Conservation (phyloP, 345 rosid genomes). For the Acer negundo region DNA sequence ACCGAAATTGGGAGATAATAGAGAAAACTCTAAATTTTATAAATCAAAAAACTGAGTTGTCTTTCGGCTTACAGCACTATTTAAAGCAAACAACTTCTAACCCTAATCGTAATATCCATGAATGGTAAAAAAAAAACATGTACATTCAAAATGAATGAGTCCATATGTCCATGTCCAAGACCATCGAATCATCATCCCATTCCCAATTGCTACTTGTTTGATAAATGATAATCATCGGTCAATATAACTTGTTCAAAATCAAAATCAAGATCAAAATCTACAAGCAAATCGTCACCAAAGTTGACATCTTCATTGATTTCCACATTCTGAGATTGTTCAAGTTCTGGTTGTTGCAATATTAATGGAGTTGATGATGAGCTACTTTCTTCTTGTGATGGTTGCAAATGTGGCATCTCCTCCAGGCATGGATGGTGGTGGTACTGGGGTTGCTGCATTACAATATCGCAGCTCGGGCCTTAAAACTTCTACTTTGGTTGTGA, state of each 20-base stretch:
- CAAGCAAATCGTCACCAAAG: slow-evolving; percentile 3
- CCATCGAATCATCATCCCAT: slow-evolving; percentile 26
- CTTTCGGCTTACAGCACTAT: too few relatives aligned
- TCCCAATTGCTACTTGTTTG: slow-evolving; percentile 25
- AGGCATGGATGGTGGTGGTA: too few relatives aligned
- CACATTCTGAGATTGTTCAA: slow-evolving; percentile 1
- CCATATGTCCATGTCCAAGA: slow-evolving; percentile 32
- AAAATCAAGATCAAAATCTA: slow-evolving; percentile 26
- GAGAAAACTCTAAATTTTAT: too few relatives aligned
- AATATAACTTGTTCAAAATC: slow-evolving; percentile 26
- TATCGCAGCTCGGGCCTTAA: neutral
- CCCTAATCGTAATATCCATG: too few relatives aligned
- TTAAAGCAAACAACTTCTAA: too few relatives aligned
- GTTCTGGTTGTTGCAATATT: neutral
- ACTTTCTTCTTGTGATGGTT: slow-evolving; percentile 2
- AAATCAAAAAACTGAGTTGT: too few relatives aligned
- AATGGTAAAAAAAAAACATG: neutral
- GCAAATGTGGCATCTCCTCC: neutral
- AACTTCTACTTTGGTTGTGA: neutral
- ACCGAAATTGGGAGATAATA: too few relatives aligned
- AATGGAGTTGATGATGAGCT: slow-evolving; percentile 7
- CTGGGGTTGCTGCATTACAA: neutral
- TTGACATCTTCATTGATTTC: slow-evolving; percentile 5
- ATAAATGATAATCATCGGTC: slow-evolving; percentile 8
- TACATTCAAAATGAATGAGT: slow-evolving; percentile 12